A percentile compares a stretch with the other conserved stretches of the same genome.
Evolutionary conservation across 805 yeast genomes (phyloP).

Genomic region (Vanderwaltozyma tropicalis): DNA sequence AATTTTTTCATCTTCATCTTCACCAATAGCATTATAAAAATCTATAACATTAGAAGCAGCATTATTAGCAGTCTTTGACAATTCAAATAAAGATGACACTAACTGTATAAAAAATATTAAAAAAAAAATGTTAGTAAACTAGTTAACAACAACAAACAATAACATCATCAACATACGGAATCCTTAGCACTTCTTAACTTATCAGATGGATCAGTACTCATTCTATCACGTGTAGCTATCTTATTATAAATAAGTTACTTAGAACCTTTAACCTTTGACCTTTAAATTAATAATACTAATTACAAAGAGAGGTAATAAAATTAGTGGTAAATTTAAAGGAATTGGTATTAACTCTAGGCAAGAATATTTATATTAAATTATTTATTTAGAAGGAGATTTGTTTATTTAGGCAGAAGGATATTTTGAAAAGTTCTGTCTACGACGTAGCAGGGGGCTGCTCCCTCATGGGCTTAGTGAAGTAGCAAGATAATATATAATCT

Average conservation of each 20-base stretch:
- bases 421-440: too few species aligned
- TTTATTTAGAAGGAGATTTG: background rate
- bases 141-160: background rate
- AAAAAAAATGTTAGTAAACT: background rate
- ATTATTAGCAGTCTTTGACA: conserved; percentile 78
- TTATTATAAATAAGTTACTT: too few species aligned
- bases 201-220: conserved; percentile 26
- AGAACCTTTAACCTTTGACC: background rate
- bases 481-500: too few species aligned
- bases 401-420: background rate
- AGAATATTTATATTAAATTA: background rate
- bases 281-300: too few species aligned
- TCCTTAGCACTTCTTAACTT: conserved; percentile 31
- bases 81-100: conserved; percentile 70
- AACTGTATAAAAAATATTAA: conserved; percentile 30
- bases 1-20: conserved; percentile 36
- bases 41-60: conserved; percentile 73
- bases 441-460: too few species aligned
- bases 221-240: background rate
- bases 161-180: conserved; percentile 24
- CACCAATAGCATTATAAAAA: conserved; percentile 52
- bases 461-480: too few species aligned
- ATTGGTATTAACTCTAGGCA: background rate
- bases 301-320: too few species aligned
- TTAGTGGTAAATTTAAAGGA: too few species aligned